Base-by-base conservation (phyloP, 495 filamentous ascomycete genomes). In the Aspergillus ostianus region DNA sequence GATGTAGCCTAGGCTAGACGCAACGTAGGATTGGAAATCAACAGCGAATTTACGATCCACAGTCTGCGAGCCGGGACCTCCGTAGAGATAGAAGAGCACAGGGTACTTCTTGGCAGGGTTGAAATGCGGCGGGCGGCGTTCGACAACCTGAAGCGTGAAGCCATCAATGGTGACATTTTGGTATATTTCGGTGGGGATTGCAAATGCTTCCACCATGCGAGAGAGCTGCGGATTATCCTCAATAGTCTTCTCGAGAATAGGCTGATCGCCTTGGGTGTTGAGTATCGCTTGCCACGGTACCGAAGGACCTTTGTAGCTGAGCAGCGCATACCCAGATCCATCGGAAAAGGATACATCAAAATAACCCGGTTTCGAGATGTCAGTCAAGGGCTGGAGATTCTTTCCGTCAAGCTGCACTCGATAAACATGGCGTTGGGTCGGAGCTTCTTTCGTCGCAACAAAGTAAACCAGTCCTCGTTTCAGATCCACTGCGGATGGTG, bases 241-340 rank as follows among this genome's bases (percentile, higher is more conserved):
- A 36, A 97, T 83, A 10, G 83, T 73, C 51, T 87, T 75, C 61
- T 90, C 84, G 60, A 87, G 89, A 12, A 67, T 64, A 18, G 83
- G 71, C 3, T 81, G 63, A 60, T 87, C 90, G 59, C 85, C 85
- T 15, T 89, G 87, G 0, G 90, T 97, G 75, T 84, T 92, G 65
- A 96, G 82, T 29, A 98, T 84, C 65, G 93, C 90, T 73, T 98
- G 94, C 85, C 90, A 95, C 0, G 94, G 94, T 49, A 98, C 88
- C 17, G 83, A 82, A 2, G 94, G 95, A 5, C 94, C 94, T 49
- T 85, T 74, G 69, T 97, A 96, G 47, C 85, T 85, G 20, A 98
- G 75, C 23, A 98, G 74, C 12, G 86, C 90, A 69, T 93, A 98
- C 19, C 91, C 89, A 23, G 87, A 82, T 15, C 86, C 84, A 29